phyloP scores from a whole-genome alignment of 805 yeast genomes.

The Saturnispora halmiae region DNA sequence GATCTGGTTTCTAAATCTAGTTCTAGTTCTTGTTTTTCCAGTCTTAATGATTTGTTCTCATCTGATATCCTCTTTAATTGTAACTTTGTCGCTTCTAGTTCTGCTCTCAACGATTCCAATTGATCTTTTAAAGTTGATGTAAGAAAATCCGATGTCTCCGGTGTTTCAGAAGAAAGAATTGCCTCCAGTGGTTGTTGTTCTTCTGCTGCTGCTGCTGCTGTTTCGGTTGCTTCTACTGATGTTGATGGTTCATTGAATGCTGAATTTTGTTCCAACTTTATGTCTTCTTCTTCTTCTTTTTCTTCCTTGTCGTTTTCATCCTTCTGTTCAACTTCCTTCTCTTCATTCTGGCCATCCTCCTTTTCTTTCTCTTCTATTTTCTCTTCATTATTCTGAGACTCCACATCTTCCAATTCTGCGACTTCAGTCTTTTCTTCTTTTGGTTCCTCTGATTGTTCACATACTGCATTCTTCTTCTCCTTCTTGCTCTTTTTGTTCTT shows the following conservation, averaged over 20 bases:
- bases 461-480: constrained; percentile 10
- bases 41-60: constrained; percentile 23
- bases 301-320: no score
- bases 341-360: not conserved
- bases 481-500: constrained; percentile 21
- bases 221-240: no score
- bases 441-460: constrained; percentile 4
- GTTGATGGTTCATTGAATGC: no score
- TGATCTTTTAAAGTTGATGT: constrained; percentile 26
- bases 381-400: not conserved
- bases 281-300: not conserved
- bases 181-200: not conserved
- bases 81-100: constrained; percentile 18
- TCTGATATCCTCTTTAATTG: constrained; percentile 13
- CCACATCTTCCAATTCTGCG: no score
- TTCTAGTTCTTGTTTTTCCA: constrained; percentile 27
- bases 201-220: not conserved
- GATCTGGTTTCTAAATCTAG: constrained; percentile 31
- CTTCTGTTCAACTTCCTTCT: no score
- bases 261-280: no score
- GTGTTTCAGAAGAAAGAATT: constrained; percentile 11
- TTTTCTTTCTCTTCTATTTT: constrained; percentile 4
- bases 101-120: constrained; percentile 26
- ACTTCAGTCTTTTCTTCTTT: no score
- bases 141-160: constrained; percentile 20